A percentile compares a stretch with the other conserved stretches of the same genome.
Conservation (phyloP, 805 yeast genomes). For the Barnettozyma pratensis region DNA sequence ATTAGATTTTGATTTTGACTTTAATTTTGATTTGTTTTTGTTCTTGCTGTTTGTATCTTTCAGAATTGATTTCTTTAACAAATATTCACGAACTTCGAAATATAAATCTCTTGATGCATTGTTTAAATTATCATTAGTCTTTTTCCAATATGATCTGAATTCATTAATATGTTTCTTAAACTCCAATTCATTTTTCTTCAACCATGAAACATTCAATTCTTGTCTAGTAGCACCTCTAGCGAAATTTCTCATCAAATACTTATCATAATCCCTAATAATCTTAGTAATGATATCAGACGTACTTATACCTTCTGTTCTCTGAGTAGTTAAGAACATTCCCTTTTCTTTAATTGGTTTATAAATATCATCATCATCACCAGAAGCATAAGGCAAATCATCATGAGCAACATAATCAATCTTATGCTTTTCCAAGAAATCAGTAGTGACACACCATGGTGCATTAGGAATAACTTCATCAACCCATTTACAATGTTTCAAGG, state of each 20-base stretch:
- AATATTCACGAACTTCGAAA: conserved; percentile 74
- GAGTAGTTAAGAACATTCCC: conserved; percentile 92
- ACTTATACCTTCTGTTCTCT: conserved; percentile 93
- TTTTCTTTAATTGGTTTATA: conserved; percentile 85
- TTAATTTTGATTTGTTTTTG: too few species aligned
- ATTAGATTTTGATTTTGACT: conserved; percentile 4
- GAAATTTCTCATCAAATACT: conserved; percentile 93
- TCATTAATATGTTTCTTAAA: conserved; percentile 85
- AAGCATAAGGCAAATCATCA: conserved; percentile 92
- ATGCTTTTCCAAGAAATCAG: conserved; percentile 73
- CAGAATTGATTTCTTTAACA: conserved; percentile 40
- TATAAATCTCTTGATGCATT: conserved; percentile 78
- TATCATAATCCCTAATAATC: conserved; percentile 92
- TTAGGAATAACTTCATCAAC: conserved; percentile 93
- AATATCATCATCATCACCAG: conserved; percentile 85
- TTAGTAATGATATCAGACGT: conserved; percentile 95
- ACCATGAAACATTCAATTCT: conserved; percentile 95
- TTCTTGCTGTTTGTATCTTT: conserved; percentile 14
- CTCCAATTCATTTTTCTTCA: conserved; percentile 93
- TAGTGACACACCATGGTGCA: conserved; percentile 94
- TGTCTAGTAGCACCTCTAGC: conserved; percentile 97
- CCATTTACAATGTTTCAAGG: conserved; percentile 93
- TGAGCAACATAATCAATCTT: conserved; percentile 95
- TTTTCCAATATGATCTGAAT: conserved; percentile 81
- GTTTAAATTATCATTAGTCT: conserved; percentile 61